Evolutionary conservation across 257 asterid species (phyloP).

Genomic region (Leptodermis oblonga): DNA sequence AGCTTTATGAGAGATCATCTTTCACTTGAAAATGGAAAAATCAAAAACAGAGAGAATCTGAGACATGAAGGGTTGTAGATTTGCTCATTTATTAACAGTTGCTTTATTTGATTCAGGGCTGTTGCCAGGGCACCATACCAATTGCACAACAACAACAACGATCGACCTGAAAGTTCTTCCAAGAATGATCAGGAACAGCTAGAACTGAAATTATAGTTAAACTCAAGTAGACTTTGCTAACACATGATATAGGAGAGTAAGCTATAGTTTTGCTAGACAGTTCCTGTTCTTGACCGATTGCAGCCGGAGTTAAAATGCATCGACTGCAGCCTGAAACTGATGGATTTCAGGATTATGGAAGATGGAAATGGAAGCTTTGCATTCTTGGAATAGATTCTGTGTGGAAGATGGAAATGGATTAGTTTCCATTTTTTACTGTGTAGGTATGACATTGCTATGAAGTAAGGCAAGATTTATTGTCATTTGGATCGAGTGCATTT

Average conservation of each 20-base stretch:
- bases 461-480: background rate
- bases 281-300: background rate
- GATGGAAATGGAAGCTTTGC: too few relatives aligned
- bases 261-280: too few relatives aligned
- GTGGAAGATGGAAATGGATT: background rate
- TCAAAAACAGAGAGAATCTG: background rate
- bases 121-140: constrained; percentile 61
- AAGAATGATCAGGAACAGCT: constrained; percentile 48
- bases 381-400: too few relatives aligned
- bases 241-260: too few relatives aligned
- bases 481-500: background rate
- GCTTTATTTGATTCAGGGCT: constrained; percentile 35
- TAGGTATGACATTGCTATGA: background rate
- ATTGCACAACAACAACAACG: constrained; percentile 28
- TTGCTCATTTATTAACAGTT: background rate
- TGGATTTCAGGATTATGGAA: too few relatives aligned
- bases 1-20: background rate
- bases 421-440: background rate
- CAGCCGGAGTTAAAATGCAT: background rate
- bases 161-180: constrained; percentile 32
- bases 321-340: background rate
- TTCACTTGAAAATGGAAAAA: background rate
- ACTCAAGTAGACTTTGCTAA: background rate
- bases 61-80: background rate
- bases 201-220: constrained; percentile 51